Evolutionary conservation across 345 rosid genomes (phyloP).

Genomic region (Citrus glauca): DNA sequence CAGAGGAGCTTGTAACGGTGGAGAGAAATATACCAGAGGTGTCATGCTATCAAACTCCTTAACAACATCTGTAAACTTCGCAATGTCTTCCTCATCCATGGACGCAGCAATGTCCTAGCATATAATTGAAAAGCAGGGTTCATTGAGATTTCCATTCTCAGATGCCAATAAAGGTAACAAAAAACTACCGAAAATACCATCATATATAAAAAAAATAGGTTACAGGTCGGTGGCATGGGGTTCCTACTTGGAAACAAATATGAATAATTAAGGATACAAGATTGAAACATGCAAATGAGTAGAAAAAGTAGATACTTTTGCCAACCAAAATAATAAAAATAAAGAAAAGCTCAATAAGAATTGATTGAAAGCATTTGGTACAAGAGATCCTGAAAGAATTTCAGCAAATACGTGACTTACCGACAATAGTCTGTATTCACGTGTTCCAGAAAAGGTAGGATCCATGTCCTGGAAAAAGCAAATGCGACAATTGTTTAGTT

Average conservation of each 20-base stretch:
- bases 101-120: constrained; percentile 81
- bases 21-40: constrained; percentile 60
- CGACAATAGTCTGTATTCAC: constrained; percentile 70
- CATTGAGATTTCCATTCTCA: not conserved
- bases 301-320: not conserved
- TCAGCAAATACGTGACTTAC: constrained; percentile 30
- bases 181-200: not conserved
- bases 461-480: constrained; percentile 70
- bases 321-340: not conserved
- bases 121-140: not conserved
- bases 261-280: not conserved
- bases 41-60: constrained; percentile 99
- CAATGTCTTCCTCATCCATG: constrained; percentile 92
- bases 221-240: not conserved
- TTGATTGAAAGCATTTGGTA: not conserved
- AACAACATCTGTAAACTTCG: constrained; percentile 77
- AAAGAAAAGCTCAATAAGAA: not conserved
- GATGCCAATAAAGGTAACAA: not conserved
- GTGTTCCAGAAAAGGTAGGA: constrained; percentile 93
- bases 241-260: not conserved
- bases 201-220: not conserved
- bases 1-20: not conserved
- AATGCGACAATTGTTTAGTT: constrained; percentile 9
- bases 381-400: not conserved
- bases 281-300: not conserved